These are phyloP conservation scores for Linnemannia schmuckeri DNA, from an alignment of 192 early-diverging fungal species.

Conservation along the genomic window DNA sequence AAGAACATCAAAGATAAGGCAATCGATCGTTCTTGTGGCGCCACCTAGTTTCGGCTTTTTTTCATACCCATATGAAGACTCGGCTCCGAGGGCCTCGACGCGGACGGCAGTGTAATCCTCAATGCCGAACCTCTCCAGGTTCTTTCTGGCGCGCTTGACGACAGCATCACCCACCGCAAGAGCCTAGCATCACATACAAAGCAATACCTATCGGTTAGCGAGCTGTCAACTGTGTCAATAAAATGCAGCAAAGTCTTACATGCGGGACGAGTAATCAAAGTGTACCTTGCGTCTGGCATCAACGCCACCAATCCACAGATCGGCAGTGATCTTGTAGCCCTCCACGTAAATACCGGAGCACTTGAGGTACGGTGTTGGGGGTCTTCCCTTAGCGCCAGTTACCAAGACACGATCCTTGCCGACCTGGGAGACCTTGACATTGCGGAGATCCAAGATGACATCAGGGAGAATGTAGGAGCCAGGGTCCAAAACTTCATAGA, in stretches of 20 bases:
- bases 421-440: constrained; percentile 68
- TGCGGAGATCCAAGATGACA: constrained; percentile 72
- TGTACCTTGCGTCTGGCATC: constrained; percentile 70
- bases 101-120: constrained; percentile 66
- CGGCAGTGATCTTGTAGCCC: constrained; percentile 70
- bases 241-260: neutral
- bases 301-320: constrained; percentile 70
- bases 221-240: neutral
- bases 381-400: constrained; percentile 69
- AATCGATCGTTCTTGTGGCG: neutral
- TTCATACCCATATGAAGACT: constrained; percentile 71
- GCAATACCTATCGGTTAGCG: neutral
- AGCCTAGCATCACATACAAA: constrained; percentile 45
- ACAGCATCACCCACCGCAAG: constrained; percentile 70
- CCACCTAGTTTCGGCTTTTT: neutral
- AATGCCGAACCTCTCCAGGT: constrained; percentile 61
- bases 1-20: neutral
- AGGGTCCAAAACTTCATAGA: constrained; percentile 77
- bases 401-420: constrained; percentile 70
- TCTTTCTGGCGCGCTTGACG: constrained; percentile 56
- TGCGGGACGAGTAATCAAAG: neutral
- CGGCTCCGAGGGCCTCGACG: constrained; percentile 71
- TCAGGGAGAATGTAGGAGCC: constrained; percentile 75
- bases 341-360: constrained; percentile 74
- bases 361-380: constrained; percentile 70